phyloP scores from a whole-genome alignment of 2,329 filamentous ascomycete species.

The Waltergamsia citrina region DNA sequence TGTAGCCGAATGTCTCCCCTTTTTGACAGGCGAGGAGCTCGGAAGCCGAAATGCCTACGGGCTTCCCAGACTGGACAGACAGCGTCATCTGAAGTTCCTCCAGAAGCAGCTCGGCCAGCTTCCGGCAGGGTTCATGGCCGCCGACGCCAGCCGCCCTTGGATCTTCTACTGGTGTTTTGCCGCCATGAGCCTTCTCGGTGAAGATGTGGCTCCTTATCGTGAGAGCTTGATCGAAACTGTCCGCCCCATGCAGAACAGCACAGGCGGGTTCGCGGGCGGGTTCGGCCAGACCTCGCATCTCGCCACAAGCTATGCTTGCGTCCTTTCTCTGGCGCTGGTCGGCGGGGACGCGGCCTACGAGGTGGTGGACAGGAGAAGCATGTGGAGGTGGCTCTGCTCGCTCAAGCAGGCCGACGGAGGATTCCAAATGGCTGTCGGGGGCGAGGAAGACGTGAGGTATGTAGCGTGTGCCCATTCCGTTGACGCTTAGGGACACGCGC shows the following conservation, averaged over 20 bases:
- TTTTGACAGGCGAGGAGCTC: conserved; percentile 46
- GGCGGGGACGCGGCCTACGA: conserved; percentile 66
- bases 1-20: conserved; percentile 58
- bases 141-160: conserved; percentile 89
- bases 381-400: conserved; percentile 85
- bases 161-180: conserved; percentile 86
- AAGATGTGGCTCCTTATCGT: conserved; percentile 61
- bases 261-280: conserved; percentile 88
- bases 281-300: conserved; percentile 83
- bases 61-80: conserved; percentile 63
- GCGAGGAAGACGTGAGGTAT: conserved; percentile 87
- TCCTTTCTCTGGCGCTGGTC: conserved; percentile 70
- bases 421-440: conserved; percentile 79
- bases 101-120: conserved; percentile 49
- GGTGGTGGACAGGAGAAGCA: conserved; percentile 67
- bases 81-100: conserved; percentile 53
- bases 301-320: conserved; percentile 77
- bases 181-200: conserved; percentile 65
- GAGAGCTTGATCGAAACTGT: conserved; percentile 66
- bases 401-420: conserved; percentile 83
- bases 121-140: conserved; percentile 58
- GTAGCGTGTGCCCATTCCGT: conserved; percentile 16
- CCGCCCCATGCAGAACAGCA: conserved; percentile 68
- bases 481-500: background rate
- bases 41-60: conserved; percentile 56